Evolutionary conservation across 2,329 filamentous ascomycete genomes (phyloP).

Genomic region (Sporothrix pseudoabietina): DNA sequence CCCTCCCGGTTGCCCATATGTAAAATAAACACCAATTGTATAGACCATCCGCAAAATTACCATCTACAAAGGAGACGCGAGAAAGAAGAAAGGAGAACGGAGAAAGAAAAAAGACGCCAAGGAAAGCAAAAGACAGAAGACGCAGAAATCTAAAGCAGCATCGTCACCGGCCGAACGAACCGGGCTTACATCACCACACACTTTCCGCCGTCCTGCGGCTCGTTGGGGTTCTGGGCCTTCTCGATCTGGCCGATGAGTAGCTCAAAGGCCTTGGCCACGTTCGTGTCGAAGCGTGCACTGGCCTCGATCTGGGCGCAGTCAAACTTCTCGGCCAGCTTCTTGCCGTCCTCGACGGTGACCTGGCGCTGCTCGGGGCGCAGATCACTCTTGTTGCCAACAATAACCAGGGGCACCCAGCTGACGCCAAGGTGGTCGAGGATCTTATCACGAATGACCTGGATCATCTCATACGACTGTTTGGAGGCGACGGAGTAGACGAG

Average conservation of each 20-base stretch:
- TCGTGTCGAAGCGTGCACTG: conserved; percentile 90
- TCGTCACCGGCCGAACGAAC: background rate
- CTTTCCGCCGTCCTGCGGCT: conserved; percentile 78
- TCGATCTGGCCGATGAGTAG: conserved; percentile 93
- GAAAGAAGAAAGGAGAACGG: background rate
- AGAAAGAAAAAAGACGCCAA: background rate
- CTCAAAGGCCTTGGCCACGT: conserved; percentile 90
- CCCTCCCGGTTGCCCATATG: conserved; percentile 19
- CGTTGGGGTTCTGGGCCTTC: conserved; percentile 86
- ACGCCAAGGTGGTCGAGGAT: conserved; percentile 95
- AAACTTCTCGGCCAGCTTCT: conserved; percentile 80
- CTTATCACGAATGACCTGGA: conserved; percentile 92
- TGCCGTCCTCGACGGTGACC: conserved; percentile 82
- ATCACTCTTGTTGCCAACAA: conserved; percentile 97
- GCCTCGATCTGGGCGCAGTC: conserved; percentile 94
- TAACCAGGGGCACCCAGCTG: conserved; percentile 87
- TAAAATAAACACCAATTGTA: conserved; percentile 6
- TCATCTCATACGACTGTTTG: conserved; percentile 95
- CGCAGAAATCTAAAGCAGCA: background rate
- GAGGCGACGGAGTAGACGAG: conserved; percentile 97
- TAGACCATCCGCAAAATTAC: conserved; percentile 17
- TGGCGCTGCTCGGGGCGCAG: conserved; percentile 90
- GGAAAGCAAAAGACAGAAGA: background rate
- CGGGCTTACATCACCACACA: conserved; percentile 77
- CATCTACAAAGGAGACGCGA: conserved; percentile 1